Evolutionary conservation across 2,329 filamentous ascomycete species (phyloP).

Genomic region (Aspergillus transmontanensis): DNA sequence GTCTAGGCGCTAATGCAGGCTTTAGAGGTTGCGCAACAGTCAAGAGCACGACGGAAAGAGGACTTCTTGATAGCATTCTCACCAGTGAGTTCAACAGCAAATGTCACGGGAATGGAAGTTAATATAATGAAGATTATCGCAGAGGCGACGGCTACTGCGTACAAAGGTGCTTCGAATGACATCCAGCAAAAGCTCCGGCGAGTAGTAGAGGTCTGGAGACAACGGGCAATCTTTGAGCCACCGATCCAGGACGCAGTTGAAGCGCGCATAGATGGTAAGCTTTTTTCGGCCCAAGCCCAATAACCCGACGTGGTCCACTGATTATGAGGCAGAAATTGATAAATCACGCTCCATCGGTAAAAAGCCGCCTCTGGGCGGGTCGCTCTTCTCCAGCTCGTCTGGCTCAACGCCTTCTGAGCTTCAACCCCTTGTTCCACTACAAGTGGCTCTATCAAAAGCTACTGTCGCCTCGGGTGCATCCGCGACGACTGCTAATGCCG

Average conservation of each 20-base stretch:
- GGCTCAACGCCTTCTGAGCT: slow-evolving; percentile 73
- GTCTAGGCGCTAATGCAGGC: slow-evolving; percentile 25
- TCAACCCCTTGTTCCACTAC: slow-evolving; percentile 70
- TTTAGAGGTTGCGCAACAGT: slow-evolving; percentile 92
- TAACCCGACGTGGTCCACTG: slow-evolving; percentile 9
- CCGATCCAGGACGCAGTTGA: slow-evolving; percentile 82
- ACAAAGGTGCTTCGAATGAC: slow-evolving; percentile 83
- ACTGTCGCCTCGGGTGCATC: slow-evolving; percentile 68
- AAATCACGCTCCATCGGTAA: slow-evolving; percentile 55
- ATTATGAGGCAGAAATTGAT: slow-evolving; percentile 53
- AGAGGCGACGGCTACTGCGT: slow-evolving; percentile 86
- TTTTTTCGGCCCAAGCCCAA: neutral
- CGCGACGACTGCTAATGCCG: slow-evolving; percentile 71
- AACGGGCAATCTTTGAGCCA: slow-evolving; percentile 78
- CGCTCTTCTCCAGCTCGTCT: slow-evolving; percentile 66
- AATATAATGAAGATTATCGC: slow-evolving; percentile 65
- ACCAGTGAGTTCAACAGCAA: slow-evolving; percentile 54
- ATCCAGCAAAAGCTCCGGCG: slow-evolving; percentile 84
- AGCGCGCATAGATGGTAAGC: slow-evolving; percentile 72
- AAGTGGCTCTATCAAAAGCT: slow-evolving; percentile 74
- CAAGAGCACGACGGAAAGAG: slow-evolving; percentile 85
- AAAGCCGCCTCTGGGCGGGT: slow-evolving; percentile 64
- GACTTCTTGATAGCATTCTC: slow-evolving; percentile 93
- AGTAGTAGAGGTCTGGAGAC: slow-evolving; percentile 92
- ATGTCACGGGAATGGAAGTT: slow-evolving; percentile 16